Evolutionary conservation across 2,329 filamentous ascomycete species (phyloP), one percentile per base, ranked within the genome.

Genomic region (Paracoccidioides lutzii): DNA sequence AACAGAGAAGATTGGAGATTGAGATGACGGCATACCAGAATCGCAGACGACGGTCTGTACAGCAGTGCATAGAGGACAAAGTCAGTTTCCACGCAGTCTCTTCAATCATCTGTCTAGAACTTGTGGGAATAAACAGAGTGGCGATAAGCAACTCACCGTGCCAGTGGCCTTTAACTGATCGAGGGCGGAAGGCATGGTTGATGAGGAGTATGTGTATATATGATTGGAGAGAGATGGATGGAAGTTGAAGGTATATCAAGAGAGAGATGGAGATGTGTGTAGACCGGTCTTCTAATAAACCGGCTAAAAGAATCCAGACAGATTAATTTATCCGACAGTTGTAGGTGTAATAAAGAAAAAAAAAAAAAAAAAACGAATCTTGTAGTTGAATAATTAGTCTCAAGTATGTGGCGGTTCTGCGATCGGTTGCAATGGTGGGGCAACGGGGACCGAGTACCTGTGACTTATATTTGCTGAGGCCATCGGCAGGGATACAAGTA

Each of bases 91-190:
- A 46, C 14, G 4, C 10, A 22, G 22, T 30, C 42, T 7, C 28
- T 10, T n/a, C 12, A 33, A 32, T n/a, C 44, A 7, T 9, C 10
- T 30, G 22, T 49, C 12, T 30, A 49, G 9, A 9, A 15, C 45
- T 8, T 10, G 32, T 37, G 48, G 6, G 32, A 53, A 38, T 42
- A 54, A 30, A 55, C 40, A 35, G 35, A n/a, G 52, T 38, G 52
- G 52, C 52, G n/a, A 44, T 40, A 35, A n/a, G 56, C 55, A 61
- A 87, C 88, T 76, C 81, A 95, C 90, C 70, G 93, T 98, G 85
- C 93, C 93, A 72, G 86, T 76, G 79, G 88, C 84, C 82, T 98
- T 98, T 74, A 98, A 83, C 79, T 97, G 90, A 68, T 97, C 93
- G 68, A 98, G 87, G 75, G 90, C 88, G 75, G 78, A 85, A 75